phyloP scores from a whole-genome alignment of 352 stramenopile species.

The Globisporangium cylindrosporum region DNA sequence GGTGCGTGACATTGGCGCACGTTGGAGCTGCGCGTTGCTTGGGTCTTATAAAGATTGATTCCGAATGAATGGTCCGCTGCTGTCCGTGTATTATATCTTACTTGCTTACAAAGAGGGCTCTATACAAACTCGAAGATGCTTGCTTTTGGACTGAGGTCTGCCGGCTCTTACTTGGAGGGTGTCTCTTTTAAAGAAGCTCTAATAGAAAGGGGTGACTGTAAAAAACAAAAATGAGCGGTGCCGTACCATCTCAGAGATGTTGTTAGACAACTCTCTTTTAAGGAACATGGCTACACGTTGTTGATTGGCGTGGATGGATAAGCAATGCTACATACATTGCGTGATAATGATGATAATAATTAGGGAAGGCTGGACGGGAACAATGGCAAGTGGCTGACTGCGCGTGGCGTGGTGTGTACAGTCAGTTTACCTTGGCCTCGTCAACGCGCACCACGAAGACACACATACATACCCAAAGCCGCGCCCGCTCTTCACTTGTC shows the following conservation, averaged over 20 bases:
- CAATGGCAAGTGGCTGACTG: not conserved
- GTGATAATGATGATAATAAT: not conserved
- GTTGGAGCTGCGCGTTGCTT: no score
- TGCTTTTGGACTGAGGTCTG: no score
- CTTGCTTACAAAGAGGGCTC: no score
- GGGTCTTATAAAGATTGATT: no score
- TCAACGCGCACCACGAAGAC: constrained; percentile 4
- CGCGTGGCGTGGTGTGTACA: not conserved
- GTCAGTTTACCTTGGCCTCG: not conserved
- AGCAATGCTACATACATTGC: not conserved
- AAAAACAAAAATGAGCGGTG: no score
- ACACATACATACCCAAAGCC: constrained; percentile 2
- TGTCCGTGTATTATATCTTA: no score
- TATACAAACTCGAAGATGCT: no score
- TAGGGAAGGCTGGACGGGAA: not conserved
- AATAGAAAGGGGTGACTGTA: no score
- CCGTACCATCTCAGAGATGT: not conserved
- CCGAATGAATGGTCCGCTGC: no score
- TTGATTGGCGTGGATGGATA: not conserved
- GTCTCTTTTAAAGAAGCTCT: no score
- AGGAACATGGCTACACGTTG: not conserved
- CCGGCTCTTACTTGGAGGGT: no score
- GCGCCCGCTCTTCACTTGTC: constrained; percentile 17
- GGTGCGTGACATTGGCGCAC: no score
- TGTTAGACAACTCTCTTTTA: not conserved